Conservation (phyloP, 106 monocot species). For the Dioscorea dumetorum region DNA sequence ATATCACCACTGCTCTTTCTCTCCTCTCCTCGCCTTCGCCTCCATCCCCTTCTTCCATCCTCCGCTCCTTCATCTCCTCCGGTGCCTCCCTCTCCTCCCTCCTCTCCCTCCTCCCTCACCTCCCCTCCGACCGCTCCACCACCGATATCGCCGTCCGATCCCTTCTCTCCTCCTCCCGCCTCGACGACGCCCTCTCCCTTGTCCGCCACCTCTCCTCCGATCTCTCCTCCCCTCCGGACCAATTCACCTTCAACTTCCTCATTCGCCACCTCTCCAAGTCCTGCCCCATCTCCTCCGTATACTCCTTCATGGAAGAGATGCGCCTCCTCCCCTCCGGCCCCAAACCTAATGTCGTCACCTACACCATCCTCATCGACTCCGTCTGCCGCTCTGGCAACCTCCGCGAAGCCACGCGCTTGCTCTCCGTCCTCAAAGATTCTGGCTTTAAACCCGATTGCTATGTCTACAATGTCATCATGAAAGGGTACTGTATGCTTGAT, state of each 20-base stretch:
- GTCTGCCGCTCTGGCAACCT: conserved; percentile 57
- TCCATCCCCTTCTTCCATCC: conserved; percentile 5
- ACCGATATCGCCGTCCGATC: conserved; percentile 14
- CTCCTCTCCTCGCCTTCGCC: neutral
- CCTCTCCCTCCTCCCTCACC: conserved; percentile 6
- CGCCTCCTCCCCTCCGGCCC: conserved; percentile 1
- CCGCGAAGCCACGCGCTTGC: conserved; percentile 67
- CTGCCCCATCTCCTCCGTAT: conserved; percentile 39
- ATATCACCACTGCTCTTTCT: neutral
- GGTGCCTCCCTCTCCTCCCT: conserved; percentile 16
- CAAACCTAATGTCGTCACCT: conserved; percentile 60
- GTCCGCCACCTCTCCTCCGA: conserved; percentile 4
- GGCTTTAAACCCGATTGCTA: conserved; percentile 88
- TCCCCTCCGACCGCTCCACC: conserved; percentile 32
- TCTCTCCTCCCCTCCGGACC: conserved; percentile 35
- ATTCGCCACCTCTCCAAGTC: conserved; percentile 51
- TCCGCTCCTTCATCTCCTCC: conserved; percentile 33
- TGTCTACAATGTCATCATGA: conserved; percentile 88
- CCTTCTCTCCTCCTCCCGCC: conserved; percentile 34
- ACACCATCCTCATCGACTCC: conserved; percentile 75
- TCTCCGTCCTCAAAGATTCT: conserved; percentile 36
- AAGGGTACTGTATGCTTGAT: conserved; percentile 65
- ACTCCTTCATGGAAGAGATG: conserved; percentile 53
- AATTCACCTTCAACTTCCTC: conserved; percentile 76
- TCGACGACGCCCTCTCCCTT: conserved; percentile 31